Conservation (phyloP, 352 stramenopile species). For the Discostella stelligera region DNA sequence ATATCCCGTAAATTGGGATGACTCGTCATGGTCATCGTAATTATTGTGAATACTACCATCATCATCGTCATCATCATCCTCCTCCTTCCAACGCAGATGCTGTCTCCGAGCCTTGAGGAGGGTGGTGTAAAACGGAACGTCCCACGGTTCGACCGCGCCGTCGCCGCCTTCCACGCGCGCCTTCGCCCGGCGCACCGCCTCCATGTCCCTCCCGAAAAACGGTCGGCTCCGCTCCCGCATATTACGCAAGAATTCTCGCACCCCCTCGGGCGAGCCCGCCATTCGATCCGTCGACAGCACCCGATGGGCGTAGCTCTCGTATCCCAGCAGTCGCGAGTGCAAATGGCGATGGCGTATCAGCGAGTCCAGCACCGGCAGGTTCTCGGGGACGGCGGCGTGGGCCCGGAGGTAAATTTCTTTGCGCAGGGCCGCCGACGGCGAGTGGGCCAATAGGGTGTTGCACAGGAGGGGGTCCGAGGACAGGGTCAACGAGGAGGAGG, state of each 20-base stretch:
- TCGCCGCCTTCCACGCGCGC: constrained; percentile 51
- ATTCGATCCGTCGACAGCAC: constrained; percentile 88
- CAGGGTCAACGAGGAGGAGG: constrained; percentile 43
- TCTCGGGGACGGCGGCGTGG: constrained; percentile 86
- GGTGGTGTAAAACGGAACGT: constrained; percentile 91
- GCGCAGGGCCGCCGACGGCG: constrained; percentile 82
- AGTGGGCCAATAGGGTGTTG: constrained; percentile 91
- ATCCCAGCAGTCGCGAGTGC: constrained; percentile 87
- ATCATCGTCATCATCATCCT: constrained; percentile 37
- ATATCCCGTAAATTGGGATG: constrained; percentile 78
- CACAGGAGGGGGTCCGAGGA: constrained; percentile 87
- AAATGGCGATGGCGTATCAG: constrained; percentile 87
- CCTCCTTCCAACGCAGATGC: constrained; percentile 26
- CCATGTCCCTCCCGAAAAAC: constrained; percentile 85
- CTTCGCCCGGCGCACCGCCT: constrained; percentile 75
- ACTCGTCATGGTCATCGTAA: constrained; percentile 79
- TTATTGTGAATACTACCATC: constrained; percentile 69
- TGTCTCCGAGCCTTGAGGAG: constrained; percentile 63
- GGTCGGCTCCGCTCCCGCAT: constrained; percentile 45
- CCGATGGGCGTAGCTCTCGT: constrained; percentile 87
- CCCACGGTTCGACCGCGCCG: constrained; percentile 87
- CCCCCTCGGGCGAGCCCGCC: constrained; percentile 42
- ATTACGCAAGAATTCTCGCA: constrained; percentile 58
- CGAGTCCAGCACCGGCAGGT: constrained; percentile 86
- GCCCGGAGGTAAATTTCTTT: constrained; percentile 88